Evolutionary conservation across 768 basidiomycete genomes (phyloP), one percentile per base, ranked within the genome.

Genomic region (Kwoniella bestiolae): DNA sequence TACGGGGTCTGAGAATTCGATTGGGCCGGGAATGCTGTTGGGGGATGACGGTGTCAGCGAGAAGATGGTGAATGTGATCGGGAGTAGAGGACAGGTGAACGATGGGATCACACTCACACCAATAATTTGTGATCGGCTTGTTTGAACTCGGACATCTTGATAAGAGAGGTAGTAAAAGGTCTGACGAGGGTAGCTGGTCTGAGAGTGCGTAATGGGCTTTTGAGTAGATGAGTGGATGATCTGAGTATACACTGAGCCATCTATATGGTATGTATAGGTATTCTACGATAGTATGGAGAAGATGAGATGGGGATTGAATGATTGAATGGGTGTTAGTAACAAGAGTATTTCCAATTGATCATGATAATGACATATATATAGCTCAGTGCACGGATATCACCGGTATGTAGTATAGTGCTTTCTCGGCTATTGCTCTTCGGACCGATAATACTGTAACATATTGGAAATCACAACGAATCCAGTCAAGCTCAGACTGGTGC

Each of bases 1-100:
- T 65, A 98, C 94, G 86, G 90, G 71, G 78, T 90, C 87, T 23
- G 86, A 79, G 60, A 87, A 83, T 76, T 87, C 86, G 66, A 87
- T 87, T 21, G 86, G 86, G 3, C 86, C 86, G 7, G 79, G 79
- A 56, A 80, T 80, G 18, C 73, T 74, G 3, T 25, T 7, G 46
- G 46, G 6, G 18, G 46, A 25, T 18, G 46, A 6, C 23, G n/a
- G 46, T 23, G 26, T 56, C 29, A 65, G 51, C 14, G 23, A 7
- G 23, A 28, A 53, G 3, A 35, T 21, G 32, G n/a, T n/a, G n/a
- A n/a, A n/a, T n/a, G n/a, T n/a, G n/a, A n/a, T n/a, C n/a, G n/a
- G n/a, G n/a, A n/a, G n/a, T n/a, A n/a, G n/a, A n/a, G n/a, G n/a
- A n/a, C n/a, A n/a, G n/a, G n/a, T n/a, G n/a, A n/a, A n/a, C n/a